Evolutionary conservation across 169 alveolate species (phyloP).

Genomic region (Plasmodium blacklocki): DNA sequence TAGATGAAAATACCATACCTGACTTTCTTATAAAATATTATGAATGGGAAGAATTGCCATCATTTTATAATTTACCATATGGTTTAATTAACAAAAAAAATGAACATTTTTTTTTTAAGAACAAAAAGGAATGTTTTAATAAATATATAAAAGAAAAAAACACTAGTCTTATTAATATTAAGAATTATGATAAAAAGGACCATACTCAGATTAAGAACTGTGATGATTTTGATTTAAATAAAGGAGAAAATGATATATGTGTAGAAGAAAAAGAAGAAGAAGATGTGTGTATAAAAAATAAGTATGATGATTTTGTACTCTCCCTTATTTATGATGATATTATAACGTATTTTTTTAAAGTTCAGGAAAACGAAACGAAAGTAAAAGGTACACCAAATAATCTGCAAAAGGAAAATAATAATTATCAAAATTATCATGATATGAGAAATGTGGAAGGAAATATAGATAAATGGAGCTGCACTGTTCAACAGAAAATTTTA

Average conservation of each 20-base stretch:
- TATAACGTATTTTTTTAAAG: slow-evolving; percentile 24
- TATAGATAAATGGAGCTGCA: no score
- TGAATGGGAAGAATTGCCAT: slow-evolving; percentile 60
- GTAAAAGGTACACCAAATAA: not conserved
- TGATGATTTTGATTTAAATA: not conserved
- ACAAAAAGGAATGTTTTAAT: not conserved
- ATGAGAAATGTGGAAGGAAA: no score
- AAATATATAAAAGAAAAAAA: no score
- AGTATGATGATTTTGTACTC: not conserved
- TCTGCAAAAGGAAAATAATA: not conserved
- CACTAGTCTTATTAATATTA: no score
- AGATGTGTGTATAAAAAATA: not conserved
- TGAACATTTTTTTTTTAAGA: not conserved
- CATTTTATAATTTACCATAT: slow-evolving; percentile 45
- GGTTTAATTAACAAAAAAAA: slow-evolving; percentile 68
- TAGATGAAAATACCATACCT: slow-evolving; percentile 16
- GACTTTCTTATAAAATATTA: slow-evolving; percentile 48
- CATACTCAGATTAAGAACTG: not conserved
- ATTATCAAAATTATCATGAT: not conserved
- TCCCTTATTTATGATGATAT: slow-evolving; percentile 46
- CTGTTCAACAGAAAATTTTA: not conserved
- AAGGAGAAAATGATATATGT: no score
- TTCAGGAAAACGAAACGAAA: not conserved
- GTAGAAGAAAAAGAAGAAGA: not conserved
- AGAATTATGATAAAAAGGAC: not conserved